These are phyloP conservation scores for Pontederia crassipes DNA, from an alignment of 176 grass and related monocot genomes.

Conservation along the genomic window DNA sequence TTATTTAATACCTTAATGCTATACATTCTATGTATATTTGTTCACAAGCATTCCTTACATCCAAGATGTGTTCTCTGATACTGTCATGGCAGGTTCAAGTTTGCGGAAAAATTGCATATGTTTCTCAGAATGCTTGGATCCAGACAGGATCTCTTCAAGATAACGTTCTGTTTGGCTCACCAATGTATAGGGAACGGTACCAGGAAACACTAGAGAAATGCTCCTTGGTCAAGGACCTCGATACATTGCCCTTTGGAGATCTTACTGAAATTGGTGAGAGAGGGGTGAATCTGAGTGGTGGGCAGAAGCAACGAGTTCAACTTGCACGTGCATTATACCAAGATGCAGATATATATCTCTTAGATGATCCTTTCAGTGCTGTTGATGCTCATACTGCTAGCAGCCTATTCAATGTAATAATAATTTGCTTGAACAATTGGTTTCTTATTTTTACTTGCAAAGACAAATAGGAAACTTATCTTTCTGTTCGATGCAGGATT, in stretches of 20 bases:
- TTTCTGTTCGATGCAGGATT: slow-evolving; percentile 41
- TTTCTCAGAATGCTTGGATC: slow-evolving; percentile 93
- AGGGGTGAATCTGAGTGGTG: slow-evolving; percentile 90
- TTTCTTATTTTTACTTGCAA: neutral
- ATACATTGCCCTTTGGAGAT: slow-evolving; percentile 65
- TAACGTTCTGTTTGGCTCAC: slow-evolving; percentile 85
- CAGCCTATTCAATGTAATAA: slow-evolving; percentile 70
- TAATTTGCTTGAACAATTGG: too few relatives aligned
- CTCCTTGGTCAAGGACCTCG: slow-evolving; percentile 69
- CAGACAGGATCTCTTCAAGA: slow-evolving; percentile 77
- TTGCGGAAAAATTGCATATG: slow-evolving; percentile 63
- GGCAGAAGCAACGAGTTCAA: slow-evolving; percentile 93
- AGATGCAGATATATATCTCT: slow-evolving; percentile 75
- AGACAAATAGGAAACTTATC: neutral
- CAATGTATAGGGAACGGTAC: slow-evolving; percentile 57
- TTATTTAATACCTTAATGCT: too few relatives aligned
- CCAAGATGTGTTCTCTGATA: neutral
- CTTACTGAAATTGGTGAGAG: slow-evolving; percentile 82
- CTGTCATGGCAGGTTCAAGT: slow-evolving; percentile 56
- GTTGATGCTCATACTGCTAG: slow-evolving; percentile 91
- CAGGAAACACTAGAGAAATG: slow-evolving; percentile 59
- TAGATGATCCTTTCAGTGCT: slow-evolving; percentile 96
- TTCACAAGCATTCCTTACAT: neutral
- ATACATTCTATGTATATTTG: neutral
- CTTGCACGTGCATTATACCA: slow-evolving; percentile 84